Conservation (phyloP, 345 rosid genomes). For the Eucalyptus albens region DNA sequence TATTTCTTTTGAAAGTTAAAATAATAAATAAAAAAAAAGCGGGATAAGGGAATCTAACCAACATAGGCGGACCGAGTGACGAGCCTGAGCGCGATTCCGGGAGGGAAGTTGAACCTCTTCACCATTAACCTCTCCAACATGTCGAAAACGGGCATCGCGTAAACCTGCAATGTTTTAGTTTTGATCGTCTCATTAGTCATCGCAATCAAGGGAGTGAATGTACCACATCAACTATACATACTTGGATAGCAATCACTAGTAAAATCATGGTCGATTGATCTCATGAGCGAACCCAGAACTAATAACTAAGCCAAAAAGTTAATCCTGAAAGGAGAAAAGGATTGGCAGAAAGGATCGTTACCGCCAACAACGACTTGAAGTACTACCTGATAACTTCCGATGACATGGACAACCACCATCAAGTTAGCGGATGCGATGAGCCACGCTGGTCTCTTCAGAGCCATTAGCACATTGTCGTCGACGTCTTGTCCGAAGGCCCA, state of each 20-base stretch:
- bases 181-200: not conserved
- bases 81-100: constrained; percentile 46
- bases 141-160: constrained; percentile 90
- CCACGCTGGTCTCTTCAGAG: constrained; percentile 62
- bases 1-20: not conserved
- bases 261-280: not conserved
- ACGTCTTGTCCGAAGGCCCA: constrained; percentile 81
- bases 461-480: constrained; percentile 65
- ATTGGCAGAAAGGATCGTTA: not conserved
- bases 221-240: not conserved
- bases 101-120: constrained; percentile 38
- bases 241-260: not conserved
- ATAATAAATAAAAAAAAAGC: not conserved
- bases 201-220: not conserved
- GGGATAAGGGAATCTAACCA: constrained; percentile 27
- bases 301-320: not conserved
- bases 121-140: constrained; percentile 54
- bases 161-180: constrained; percentile 27
- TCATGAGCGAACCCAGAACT: not conserved
- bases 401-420: constrained; percentile 94
- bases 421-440: constrained; percentile 86
- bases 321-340: not conserved
- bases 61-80: constrained; percentile 71
- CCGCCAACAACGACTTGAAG: too few relatives aligned
- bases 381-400: constrained; percentile 89